These are phyloP conservation scores for Saprolegnia diclina DNA, from an alignment of 352 stramenopile genomes.

Conservation along the genomic window DNA sequence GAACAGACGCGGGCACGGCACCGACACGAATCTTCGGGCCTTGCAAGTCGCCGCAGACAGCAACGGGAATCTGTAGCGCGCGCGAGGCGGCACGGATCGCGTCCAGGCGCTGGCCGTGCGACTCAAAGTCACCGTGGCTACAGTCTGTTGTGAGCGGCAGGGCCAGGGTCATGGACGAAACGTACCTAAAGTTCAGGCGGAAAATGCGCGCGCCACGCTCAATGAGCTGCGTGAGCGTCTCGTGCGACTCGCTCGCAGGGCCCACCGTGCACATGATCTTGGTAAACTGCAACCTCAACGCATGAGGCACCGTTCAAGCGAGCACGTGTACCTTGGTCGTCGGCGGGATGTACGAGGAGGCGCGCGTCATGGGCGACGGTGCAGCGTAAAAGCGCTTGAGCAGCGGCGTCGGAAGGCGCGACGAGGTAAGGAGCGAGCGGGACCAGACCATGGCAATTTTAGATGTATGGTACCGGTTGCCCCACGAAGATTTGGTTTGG, in stretches of 20 bases:
- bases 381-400: not conserved
- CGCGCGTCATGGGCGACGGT: not conserved
- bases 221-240: slow-evolving; percentile 14
- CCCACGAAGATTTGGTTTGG: not conserved
- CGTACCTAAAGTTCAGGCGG: slow-evolving; percentile 22
- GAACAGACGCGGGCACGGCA: not conserved
- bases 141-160: not conserved
- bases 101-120: slow-evolving; percentile 1
- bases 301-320: not conserved
- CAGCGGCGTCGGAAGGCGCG: not conserved
- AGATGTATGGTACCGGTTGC: not conserved
- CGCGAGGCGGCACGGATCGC: not conserved
- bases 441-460: not conserved
- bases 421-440: not conserved
- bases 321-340: not conserved
- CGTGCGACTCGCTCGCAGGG: slow-evolving; percentile 14
- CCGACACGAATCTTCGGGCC: slow-evolving; percentile 26
- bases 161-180: too few species aligned
- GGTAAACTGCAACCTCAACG: not conserved
- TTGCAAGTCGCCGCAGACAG: slow-evolving; percentile 15
- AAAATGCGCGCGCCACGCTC: slow-evolving; percentile 13
- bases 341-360: not conserved
- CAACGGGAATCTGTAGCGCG: not conserved
- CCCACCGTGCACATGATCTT: slow-evolving; percentile 27
- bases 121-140: slow-evolving; percentile 19